A percentile compares a stretch with the other conserved stretches of the same genome.
These are phyloP conservation scores for Clitocybe nebularis DNA, from an alignment of 1,284 basidiomycete species.

Conservation along the genomic window DNA sequence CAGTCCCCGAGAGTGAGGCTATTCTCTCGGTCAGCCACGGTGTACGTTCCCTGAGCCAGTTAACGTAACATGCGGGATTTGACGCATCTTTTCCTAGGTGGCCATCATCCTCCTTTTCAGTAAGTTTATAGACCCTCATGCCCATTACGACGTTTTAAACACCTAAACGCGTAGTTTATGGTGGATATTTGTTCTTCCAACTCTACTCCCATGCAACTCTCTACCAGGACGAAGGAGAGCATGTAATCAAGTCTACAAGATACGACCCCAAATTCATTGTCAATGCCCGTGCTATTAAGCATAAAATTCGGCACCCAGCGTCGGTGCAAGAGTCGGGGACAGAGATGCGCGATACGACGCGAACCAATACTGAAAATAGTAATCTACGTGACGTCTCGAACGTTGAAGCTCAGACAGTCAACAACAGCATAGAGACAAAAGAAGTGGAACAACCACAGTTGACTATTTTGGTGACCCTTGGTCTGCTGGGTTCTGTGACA, in stretches of 20 bases:
- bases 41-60: conserved; percentile 38
- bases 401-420: conserved; percentile 1
- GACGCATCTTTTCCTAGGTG: conserved; percentile 40
- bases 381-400: not conserved
- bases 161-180: conserved; percentile 49
- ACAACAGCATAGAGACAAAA: conserved; percentile 27
- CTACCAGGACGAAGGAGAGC: conserved; percentile 51
- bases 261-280: conserved; percentile 26
- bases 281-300: too few species aligned
- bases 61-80: conserved; percentile 6
- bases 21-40: conserved; percentile 78
- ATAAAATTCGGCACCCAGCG: too few species aligned
- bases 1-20: conserved; percentile 34
- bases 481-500: conserved; percentile 56
- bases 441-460: conserved; percentile 54
- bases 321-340: too few species aligned
- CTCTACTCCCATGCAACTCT: conserved; percentile 79
- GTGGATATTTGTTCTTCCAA: conserved; percentile 78
- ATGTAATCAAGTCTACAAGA: conserved; percentile 36
- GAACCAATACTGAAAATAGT: conserved; percentile 2
- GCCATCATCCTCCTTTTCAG: conserved; percentile 79
- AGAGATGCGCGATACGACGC: too few species aligned
- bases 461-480: conserved; percentile 48
- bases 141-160: conserved; percentile 5
- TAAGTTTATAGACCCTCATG: conserved; percentile 28